Evolutionary conservation across 176 grass and related monocot genomes (phyloP), one percentile per base, ranked within the genome.

Genomic region (Echinochloa phyllopogon): DNA sequence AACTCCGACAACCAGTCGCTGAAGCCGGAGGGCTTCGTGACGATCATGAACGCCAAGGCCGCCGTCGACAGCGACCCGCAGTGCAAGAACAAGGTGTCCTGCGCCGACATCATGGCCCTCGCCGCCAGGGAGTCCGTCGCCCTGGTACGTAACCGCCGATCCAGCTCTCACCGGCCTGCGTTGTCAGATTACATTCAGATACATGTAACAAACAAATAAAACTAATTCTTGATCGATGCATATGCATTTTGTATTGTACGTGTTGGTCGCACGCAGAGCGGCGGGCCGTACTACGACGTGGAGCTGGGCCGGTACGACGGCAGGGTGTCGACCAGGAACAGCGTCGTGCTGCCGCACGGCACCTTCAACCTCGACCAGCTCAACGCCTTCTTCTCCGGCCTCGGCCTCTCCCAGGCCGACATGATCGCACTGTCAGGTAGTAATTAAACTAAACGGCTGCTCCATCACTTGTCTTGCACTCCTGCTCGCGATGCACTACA

Each of bases 101-200:
- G 89, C 49, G 75, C 89, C 15, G 89, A 91, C 76, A 91, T 91
- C 64, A 74, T 91, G 38, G 85, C 89, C 65, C 55, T 91, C 43
- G 81, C 89, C 42, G 81, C 89, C 11, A 88, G 76, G 69, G 89
- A 91, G 60, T 56, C 69, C 23, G 76, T 68, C 29, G 29, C 29
- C 29, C 29, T 33, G 29, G 29, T 33, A 33, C 29, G 29, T 33
- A 33, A 33, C 29, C 29, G 29, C 29, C 29, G 29, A 33, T 33
- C 29, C 29, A 33, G 29, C 29, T 33, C 29, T 33, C 29, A 33
- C 29, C 29, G 1, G 29, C 29, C 29, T 33, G 29, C 29, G 29
- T 33, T 33, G 29, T 33, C 29, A 33, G 29, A 33, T 33, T 33
- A 33, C 2, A 33, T 33, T 33, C 29, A 33, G 29, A 33, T 33